Evolutionary conservation across 306 rosid species (phyloP), one percentile per base, ranked within the genome.

Genomic region (Fragaria ananassa): DNA sequence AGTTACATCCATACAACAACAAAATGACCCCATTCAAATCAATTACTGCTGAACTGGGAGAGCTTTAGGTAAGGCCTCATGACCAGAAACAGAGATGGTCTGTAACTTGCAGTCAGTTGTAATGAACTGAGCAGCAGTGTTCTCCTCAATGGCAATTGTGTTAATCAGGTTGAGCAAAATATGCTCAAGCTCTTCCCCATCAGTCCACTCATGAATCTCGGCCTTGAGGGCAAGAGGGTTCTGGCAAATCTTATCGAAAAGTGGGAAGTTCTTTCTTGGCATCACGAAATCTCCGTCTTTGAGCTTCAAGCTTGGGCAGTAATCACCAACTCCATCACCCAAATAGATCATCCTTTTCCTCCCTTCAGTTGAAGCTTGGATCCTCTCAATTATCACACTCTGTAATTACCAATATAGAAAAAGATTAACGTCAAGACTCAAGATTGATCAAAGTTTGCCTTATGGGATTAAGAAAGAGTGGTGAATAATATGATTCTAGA

Each of bases 71-170:
- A 87, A 10, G 11, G 85, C 66, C 44, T 86, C 89, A 35, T 19
- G 82, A 44, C 70, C 77, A 76, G 87, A 49, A 29, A 61, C 79
- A 42, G 86, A 74, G 1, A 84, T 71, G 9, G 70, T 81, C 42
- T 78, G 89, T 21, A 71, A 41, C 65, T 85, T 91, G 88, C 90
- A 91, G 58, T 88, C 91, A 56, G 76, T 37, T 2, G 74, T 6
- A 49, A 67, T 25, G 31, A 74, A 68, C 27, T 18, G 74, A 46
- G 71, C 31, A 1, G 70, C 35, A 19, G 61, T 45, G 14, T 58
- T 37, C 63, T 74, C 73, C 4, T 73, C 75, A 17, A 67, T 23
- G 27, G 72, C 70, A 15, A 75, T 62, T 23, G 37, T 25, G 57
- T 75, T 66, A 50, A 80, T 75, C 5, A 80, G 84, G 68, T 47